A percentile compares a stretch with the other conserved stretches of the same genome.
phyloP scores from a whole-genome alignment of 202 grass and related monocot species.

The Schoenoplectus tabernaemontani region DNA sequence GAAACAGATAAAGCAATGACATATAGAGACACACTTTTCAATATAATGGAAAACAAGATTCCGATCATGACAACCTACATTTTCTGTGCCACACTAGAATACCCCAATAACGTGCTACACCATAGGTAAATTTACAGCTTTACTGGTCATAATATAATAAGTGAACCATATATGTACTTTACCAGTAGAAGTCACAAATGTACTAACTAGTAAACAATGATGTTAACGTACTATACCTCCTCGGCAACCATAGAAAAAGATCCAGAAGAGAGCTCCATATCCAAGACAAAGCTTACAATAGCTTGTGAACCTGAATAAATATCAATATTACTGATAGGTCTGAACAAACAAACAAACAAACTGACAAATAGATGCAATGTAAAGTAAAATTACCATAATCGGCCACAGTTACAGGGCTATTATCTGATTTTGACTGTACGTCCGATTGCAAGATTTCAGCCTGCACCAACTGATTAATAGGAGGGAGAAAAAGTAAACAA shows the following conservation, averaged over 20 bases:
- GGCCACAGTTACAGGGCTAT: conserved; percentile 81
- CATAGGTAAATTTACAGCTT: neutral
- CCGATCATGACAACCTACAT: neutral
- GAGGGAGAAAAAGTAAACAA: neutral
- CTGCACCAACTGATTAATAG: conserved; percentile 51
- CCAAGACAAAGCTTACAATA: conserved; percentile 67
- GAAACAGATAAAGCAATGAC: neutral
- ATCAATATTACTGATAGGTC: neutral
- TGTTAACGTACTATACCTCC: conserved; percentile 45
- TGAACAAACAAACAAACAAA: neutral
- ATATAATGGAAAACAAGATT: neutral
- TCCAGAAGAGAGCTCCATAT: conserved; percentile 46
- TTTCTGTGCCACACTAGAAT: neutral
- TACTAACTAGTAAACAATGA: neutral
- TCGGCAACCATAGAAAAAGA: conserved; percentile 85
- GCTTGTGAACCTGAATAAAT: conserved; percentile 66
- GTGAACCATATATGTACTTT: neutral
- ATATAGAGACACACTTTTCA: neutral
- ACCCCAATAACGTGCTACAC: neutral
- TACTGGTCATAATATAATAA: neutral
- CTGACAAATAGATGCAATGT: neutral
- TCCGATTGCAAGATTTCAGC: conserved; percentile 64
- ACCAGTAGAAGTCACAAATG: neutral
- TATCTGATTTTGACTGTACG: conserved; percentile 76
- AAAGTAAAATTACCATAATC: conserved; percentile 62